Percentiles rank a stretch among this genome's conserved stretches.
Conservation (phyloP, 2,329 filamentous ascomycete genomes). For the Bisporella sp. region DNA sequence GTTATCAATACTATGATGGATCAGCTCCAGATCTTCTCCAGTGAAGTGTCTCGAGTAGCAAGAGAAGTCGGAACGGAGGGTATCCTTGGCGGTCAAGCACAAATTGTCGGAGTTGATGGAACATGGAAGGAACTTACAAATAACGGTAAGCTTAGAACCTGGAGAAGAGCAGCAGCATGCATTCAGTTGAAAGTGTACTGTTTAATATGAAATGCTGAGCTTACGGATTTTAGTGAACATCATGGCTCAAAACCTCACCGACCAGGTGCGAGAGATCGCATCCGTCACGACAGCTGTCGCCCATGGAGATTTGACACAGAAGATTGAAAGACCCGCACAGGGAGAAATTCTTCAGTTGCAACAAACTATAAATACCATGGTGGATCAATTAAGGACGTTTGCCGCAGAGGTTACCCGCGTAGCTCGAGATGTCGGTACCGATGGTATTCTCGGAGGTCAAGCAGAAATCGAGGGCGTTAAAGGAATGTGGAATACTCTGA, state of each 20-base stretch:
- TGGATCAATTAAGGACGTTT: slow-evolving; percentile 77
- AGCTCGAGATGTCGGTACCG: slow-evolving; percentile 76
- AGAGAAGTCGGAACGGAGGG: slow-evolving; percentile 96
- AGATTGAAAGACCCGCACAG: slow-evolving; percentile 73
- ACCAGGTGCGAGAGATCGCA: slow-evolving; percentile 80
- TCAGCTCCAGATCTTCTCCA: slow-evolving; percentile 91
- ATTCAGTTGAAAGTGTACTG: too few relatives aligned
- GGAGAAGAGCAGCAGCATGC: neutral
- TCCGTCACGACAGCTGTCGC: slow-evolving; percentile 79
- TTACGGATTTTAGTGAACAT: slow-evolving; percentile 55
- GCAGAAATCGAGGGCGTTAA: slow-evolving; percentile 78
- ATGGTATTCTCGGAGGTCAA: slow-evolving; percentile 76
- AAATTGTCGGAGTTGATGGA: slow-evolving; percentile 88
- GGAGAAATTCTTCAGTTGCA: slow-evolving; percentile 79
- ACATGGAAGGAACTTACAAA: slow-evolving; percentile 97
- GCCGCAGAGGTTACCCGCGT: slow-evolving; percentile 79
- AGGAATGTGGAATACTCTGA: slow-evolving; percentile 85
- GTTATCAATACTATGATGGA: slow-evolving; percentile 98
- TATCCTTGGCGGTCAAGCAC: slow-evolving; percentile 85
- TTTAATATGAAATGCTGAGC: neutral
- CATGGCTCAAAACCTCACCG: slow-evolving; percentile 76
- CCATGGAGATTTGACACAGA: slow-evolving; percentile 76
- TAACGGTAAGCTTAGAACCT: slow-evolving; percentile 48
- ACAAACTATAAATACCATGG: slow-evolving; percentile 86
- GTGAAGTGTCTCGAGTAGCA: slow-evolving; percentile 89